phyloP scores from a whole-genome alignment of 345 rosid species.

The Excoecaria cochinchinensis region DNA sequence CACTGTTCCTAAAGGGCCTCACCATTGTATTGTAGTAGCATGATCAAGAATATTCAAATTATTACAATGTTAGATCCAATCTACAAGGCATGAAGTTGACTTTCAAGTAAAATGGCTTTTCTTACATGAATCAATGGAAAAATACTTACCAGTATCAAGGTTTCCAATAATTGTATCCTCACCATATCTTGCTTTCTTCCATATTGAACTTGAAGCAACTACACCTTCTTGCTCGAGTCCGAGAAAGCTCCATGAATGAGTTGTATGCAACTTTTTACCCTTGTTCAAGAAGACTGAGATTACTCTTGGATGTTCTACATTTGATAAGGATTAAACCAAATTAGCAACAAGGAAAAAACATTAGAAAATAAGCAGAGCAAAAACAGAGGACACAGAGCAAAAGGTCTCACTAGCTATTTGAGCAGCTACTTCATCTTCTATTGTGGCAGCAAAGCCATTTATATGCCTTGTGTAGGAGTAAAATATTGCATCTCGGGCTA shows the following conservation, averaged over 20 bases:
- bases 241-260: conserved; percentile 67
- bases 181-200: conserved; percentile 40
- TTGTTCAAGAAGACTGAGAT: conserved; percentile 56
- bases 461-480: conserved; percentile 35
- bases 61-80: conserved; percentile 2
- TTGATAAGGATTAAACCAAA: background rate
- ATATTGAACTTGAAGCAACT: conserved; percentile 26
- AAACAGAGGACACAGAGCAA: conserved; percentile 8
- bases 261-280: conserved; percentile 51
- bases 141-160: conserved; percentile 38
- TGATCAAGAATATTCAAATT: background rate
- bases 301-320: conserved; percentile 57
- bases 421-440: conserved; percentile 33
- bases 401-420: conserved; percentile 29
- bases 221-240: conserved; percentile 28
- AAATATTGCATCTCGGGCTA: conserved; percentile 22
- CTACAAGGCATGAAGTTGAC: background rate
- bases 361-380: background rate
- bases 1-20: background rate
- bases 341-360: background rate
- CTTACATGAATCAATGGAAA: background rate
- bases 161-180: conserved; percentile 46
- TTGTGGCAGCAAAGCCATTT: conserved; percentile 38
- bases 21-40: background rate
- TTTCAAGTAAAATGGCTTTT: background rate